A percentile compares a stretch with the other conserved stretches of the same genome.
Evolutionary conservation across 306 rosid species (phyloP).

Genomic region (Medicago ruthenica): DNA sequence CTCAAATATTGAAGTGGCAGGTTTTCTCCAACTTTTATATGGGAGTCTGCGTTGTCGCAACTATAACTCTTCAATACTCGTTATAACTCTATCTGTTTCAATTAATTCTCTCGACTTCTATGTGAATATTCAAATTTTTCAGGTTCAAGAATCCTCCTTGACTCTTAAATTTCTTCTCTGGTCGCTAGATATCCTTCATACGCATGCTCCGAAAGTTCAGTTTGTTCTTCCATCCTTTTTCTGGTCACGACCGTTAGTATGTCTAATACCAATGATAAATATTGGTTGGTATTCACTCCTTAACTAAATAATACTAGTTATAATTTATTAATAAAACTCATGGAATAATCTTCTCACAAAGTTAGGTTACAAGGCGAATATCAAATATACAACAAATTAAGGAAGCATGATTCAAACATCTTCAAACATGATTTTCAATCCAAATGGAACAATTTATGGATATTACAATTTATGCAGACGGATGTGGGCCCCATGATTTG

Average conservation of each 20-base stretch:
- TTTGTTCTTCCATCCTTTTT: not conserved
- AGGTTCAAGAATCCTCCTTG: not conserved
- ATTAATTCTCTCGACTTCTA: no score
- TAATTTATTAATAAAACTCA: not conserved
- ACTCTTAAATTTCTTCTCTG: not conserved
- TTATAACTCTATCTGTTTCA: no score
- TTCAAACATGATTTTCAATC: not conserved
- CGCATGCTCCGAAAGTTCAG: not conserved
- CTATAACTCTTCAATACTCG: no score
- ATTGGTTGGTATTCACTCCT: not conserved
- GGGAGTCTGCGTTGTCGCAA: no score
- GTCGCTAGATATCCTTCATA: no score
- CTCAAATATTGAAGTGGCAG: no score
- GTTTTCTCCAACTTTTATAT: no score
- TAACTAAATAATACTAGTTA: not conserved
- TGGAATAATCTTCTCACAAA: not conserved
- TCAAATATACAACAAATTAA: not conserved
- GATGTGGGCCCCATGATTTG: slow-evolving; percentile 44
- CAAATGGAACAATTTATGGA: not conserved
- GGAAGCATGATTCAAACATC: no score
- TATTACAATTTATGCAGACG: slow-evolving; percentile 25
- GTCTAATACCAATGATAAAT: not conserved
- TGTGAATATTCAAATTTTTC: no score
- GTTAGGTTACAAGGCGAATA: not conserved
- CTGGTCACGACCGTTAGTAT: not conserved